Evolutionary conservation across 2,329 filamentous ascomycete species (phyloP).

Genomic region (Macrophomina phaseolina): DNA sequence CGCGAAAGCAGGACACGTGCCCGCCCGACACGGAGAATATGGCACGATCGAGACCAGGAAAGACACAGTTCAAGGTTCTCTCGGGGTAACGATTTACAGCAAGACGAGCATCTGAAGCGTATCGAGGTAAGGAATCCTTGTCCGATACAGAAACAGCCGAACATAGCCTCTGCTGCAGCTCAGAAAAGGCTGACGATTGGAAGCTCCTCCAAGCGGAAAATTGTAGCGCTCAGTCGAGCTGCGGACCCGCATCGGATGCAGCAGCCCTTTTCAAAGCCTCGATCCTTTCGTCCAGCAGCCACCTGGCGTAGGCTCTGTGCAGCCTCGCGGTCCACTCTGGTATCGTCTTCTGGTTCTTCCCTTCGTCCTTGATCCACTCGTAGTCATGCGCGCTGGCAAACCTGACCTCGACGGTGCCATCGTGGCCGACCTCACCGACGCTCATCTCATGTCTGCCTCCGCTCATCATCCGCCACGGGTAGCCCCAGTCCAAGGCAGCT

Average conservation of each 20-base stretch:
- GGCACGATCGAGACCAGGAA: background rate
- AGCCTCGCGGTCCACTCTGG: conserved; percentile 11
- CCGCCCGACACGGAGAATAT: background rate
- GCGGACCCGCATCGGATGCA: background rate
- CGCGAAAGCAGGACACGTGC: background rate
- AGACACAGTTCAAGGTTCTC: background rate
- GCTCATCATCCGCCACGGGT: conserved; percentile 26
- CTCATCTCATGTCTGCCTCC: conserved; percentile 21
- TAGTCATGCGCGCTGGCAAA: conserved; percentile 20
- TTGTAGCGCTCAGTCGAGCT: background rate
- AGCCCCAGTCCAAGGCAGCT: conserved; percentile 7
- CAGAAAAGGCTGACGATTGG: background rate
- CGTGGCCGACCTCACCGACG: background rate
- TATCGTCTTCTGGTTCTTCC: conserved; percentile 19
- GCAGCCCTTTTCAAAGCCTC: conserved; percentile 7
- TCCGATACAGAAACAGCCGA: background rate
- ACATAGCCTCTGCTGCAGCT: background rate
- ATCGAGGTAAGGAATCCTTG: background rate
- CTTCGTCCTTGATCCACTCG: conserved; percentile 17
- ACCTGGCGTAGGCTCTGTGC: conserved; percentile 18
- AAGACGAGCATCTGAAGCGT: background rate
- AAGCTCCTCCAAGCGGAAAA: background rate
- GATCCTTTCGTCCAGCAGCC: conserved; percentile 23
- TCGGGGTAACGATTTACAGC: background rate
- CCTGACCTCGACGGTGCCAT: conserved; percentile 23